Percentiles rank a stretch among this genome's conserved stretches.
Conservation (phyloP, 169 alveolate genomes). For the Plasmodium vivax region DNA sequence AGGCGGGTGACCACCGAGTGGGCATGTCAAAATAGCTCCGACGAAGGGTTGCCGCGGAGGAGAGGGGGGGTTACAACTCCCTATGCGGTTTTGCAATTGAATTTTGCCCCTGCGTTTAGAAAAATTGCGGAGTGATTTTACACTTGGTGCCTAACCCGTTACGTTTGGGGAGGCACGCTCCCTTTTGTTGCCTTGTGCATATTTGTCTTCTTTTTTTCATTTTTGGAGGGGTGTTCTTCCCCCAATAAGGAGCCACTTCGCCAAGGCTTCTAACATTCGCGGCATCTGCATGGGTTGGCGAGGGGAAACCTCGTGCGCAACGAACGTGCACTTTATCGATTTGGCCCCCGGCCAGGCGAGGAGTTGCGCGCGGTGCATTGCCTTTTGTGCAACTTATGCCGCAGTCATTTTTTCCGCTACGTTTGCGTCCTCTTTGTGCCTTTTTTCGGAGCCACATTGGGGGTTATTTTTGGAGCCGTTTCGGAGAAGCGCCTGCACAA, state of each 20-base stretch:
- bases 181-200: background rate
- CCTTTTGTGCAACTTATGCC: background rate
- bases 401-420: background rate
- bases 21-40: background rate
- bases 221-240: background rate
- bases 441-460: background rate
- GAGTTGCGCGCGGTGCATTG: background rate
- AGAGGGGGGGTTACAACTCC: background rate
- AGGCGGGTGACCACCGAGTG: background rate
- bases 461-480: background rate
- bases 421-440: background rate
- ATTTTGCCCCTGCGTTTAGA: background rate
- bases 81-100: background rate
- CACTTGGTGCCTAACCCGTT: background rate
- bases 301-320: background rate
- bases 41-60: background rate
- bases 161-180: background rate
- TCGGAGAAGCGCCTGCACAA: background rate
- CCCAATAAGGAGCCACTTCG: background rate
- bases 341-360: background rate
- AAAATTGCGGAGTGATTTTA: background rate
- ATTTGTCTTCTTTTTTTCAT: background rate
- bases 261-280: background rate
- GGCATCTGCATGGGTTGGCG: background rate
- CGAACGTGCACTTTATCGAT: background rate